Evolutionary conservation across 352 stramenopile species (phyloP).

Genomic region (Phytophthora parvispora): DNA sequence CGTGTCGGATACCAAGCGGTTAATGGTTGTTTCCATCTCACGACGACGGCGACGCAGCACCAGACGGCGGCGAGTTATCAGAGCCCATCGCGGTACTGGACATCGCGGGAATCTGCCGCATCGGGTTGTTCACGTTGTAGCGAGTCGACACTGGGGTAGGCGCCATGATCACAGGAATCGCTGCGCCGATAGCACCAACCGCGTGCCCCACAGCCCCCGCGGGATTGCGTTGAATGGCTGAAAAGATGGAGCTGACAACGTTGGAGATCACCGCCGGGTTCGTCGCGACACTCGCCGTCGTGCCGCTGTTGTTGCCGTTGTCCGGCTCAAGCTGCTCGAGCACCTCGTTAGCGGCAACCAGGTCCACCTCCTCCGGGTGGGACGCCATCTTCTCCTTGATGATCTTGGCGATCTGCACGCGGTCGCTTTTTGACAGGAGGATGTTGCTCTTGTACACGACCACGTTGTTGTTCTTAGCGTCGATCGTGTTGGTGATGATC

Average conservation of each 20-base stretch:
- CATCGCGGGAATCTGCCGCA: not conserved
- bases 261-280: slow-evolving; percentile 9
- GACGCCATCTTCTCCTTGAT: no score
- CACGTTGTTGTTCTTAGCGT: no score
- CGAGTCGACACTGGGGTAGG: not conserved
- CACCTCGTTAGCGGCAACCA: not conserved
- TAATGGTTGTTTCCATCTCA: not conserved
- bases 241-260: slow-evolving; percentile 13
- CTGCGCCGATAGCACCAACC: slow-evolving; percentile 3
- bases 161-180: not conserved
- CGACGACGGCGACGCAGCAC: not conserved
- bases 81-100: not conserved
- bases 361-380: not conserved
- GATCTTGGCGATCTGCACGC: no score
- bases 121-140: not conserved
- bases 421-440: no score
- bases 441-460: no score
- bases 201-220: slow-evolving; percentile 11
- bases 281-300: not conserved
- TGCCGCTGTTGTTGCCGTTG: not conserved
- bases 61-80: not conserved
- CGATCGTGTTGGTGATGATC: no score
- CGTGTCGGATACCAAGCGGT: not conserved
- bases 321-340: not conserved
- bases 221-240: slow-evolving; percentile 11